These are phyloP conservation scores for Rosa lucieae DNA, from an alignment of 306 rosid species.

Conservation along the genomic window DNA sequence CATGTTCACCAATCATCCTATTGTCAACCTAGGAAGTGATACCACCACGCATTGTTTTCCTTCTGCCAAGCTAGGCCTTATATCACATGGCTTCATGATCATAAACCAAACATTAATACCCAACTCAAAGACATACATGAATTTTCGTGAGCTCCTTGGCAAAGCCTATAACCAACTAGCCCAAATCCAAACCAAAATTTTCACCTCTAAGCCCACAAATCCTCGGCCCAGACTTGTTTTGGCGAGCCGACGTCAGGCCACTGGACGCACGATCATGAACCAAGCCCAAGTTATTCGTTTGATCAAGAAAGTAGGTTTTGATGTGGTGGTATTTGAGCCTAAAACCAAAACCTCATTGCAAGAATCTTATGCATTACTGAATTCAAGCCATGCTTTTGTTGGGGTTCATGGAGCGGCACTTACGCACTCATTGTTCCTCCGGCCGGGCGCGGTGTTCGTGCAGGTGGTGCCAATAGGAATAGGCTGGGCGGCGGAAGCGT, in stretches of 20 bases:
- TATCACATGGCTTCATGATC: constrained; percentile 40
- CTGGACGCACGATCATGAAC: constrained; percentile 26
- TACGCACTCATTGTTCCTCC: constrained; percentile 41
- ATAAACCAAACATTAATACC: constrained; percentile 38
- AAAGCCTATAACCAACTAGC: constrained; percentile 8
- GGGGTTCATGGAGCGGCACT: constrained; percentile 49
- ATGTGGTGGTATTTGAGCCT: constrained; percentile 38
- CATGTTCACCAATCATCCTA: constrained; percentile 20
- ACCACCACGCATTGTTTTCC: constrained; percentile 46
- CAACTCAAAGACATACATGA: constrained; percentile 30
- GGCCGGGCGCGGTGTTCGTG: constrained; percentile 24
- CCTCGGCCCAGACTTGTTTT: constrained; percentile 22
- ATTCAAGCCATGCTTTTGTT: constrained; percentile 46
- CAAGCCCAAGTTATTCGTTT: constrained; percentile 5
- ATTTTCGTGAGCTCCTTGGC: constrained; percentile 30
- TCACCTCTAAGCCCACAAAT: neutral
- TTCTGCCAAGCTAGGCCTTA: constrained; percentile 33
- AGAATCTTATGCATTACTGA: constrained; percentile 29
- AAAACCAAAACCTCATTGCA: constrained; percentile 3
- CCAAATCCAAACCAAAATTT: neutral
- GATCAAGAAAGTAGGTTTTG: constrained; percentile 34
- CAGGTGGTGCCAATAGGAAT: constrained; percentile 52
- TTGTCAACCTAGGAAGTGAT: constrained; percentile 26
- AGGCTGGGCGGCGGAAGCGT: constrained; percentile 27
- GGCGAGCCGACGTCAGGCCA: neutral